These are phyloP conservation scores for Aschersonia sp. DNA, from an alignment of 2,329 filamentous ascomycete species.

Conservation along the genomic window DNA sequence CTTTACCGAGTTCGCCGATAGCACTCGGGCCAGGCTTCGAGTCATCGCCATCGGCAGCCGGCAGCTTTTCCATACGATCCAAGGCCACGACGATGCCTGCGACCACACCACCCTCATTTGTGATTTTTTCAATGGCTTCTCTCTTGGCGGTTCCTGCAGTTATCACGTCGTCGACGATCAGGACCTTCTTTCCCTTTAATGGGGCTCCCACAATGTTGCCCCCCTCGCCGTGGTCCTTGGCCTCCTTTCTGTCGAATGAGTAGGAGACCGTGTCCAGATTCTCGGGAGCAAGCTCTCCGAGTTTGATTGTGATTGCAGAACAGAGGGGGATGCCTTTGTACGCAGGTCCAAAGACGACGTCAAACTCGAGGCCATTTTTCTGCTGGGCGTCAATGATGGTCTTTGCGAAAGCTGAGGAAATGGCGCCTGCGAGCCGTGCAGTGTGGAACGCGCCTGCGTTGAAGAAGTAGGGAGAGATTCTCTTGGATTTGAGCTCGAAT, in stretches of 20 bases:
- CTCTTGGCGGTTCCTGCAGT: slow-evolving; percentile 89
- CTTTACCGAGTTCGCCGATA: slow-evolving; percentile 70
- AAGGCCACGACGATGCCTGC: slow-evolving; percentile 81
- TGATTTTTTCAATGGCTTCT: slow-evolving; percentile 82
- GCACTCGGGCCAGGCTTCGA: slow-evolving; percentile 59
- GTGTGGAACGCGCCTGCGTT: slow-evolving; percentile 87
- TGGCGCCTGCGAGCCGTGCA: slow-evolving; percentile 59
- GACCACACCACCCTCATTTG: slow-evolving; percentile 68
- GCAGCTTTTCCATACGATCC: slow-evolving; percentile 75
- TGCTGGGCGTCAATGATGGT: slow-evolving; percentile 37
- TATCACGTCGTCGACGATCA: slow-evolving; percentile 94
- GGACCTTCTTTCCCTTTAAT: slow-evolving; percentile 68
- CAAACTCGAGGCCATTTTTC: slow-evolving; percentile 41
- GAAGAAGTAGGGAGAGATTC: slow-evolving; percentile 92
- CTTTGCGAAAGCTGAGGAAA: slow-evolving; percentile 67
- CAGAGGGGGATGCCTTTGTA: slow-evolving; percentile 97
- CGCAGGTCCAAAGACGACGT: slow-evolving; percentile 83
- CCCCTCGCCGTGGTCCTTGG: slow-evolving; percentile 90
- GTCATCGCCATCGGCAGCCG: slow-evolving; percentile 48
- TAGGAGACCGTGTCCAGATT: slow-evolving; percentile 62
- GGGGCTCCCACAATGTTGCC: slow-evolving; percentile 82
- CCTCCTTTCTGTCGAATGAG: slow-evolving; percentile 91
- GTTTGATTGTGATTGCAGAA: slow-evolving; percentile 59
- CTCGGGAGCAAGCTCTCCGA: slow-evolving; percentile 51
- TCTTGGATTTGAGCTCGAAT: slow-evolving; percentile 85